These are phyloP conservation scores for Grigorovia transvaalensis DNA, from an alignment of 805 yeast genomes.

Conservation along the genomic window DNA sequence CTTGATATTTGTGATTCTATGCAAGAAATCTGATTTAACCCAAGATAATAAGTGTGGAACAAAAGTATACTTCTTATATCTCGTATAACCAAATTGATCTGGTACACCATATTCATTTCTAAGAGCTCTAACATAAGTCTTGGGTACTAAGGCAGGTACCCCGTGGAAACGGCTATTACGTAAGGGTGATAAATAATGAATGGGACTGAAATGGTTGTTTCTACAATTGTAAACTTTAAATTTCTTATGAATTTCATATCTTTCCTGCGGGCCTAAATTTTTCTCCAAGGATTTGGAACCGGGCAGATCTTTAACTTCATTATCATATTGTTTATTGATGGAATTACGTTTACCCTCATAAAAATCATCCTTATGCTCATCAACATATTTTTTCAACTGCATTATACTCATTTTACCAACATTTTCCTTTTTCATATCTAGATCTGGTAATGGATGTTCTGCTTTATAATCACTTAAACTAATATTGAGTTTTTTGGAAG, in stretches of 20 bases:
- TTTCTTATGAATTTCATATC: conserved; percentile 27
- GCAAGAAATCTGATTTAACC: conserved; percentile 28
- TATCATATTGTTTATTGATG: conserved; percentile 8
- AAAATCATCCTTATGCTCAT: conserved; percentile 9
- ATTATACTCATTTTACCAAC: conserved; percentile 5
- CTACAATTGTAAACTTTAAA: conserved; percentile 41
- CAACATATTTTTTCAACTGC: conserved; percentile 8
- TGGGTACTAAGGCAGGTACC: conserved; percentile 47
- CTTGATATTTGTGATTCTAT: conserved; percentile 11
- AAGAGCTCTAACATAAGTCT: conserved; percentile 33
- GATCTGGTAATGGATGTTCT: neutral
- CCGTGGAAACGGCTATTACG: conserved; percentile 46
- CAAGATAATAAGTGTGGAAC: conserved; percentile 47
- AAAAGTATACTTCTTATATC: conserved; percentile 35
- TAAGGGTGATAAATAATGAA: conserved; percentile 46
- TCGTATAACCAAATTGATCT: conserved; percentile 23
- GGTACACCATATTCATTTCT: conserved; percentile 39
- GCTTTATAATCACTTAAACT: neutral
- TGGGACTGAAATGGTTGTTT: conserved; percentile 45
- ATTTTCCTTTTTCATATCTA: conserved; percentile 3
- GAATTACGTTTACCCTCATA: conserved; percentile 1
- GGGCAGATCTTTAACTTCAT: conserved; percentile 4
- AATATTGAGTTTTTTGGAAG: neutral
- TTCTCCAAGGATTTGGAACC: conserved; percentile 8
- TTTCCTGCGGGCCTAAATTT: conserved; percentile 23